Percentiles rank a stretch among this genome's conserved stretches.
phyloP scores from a whole-genome alignment of 2,329 filamentous ascomycete genomes.

The Colletotrichum eremochloae region DNA sequence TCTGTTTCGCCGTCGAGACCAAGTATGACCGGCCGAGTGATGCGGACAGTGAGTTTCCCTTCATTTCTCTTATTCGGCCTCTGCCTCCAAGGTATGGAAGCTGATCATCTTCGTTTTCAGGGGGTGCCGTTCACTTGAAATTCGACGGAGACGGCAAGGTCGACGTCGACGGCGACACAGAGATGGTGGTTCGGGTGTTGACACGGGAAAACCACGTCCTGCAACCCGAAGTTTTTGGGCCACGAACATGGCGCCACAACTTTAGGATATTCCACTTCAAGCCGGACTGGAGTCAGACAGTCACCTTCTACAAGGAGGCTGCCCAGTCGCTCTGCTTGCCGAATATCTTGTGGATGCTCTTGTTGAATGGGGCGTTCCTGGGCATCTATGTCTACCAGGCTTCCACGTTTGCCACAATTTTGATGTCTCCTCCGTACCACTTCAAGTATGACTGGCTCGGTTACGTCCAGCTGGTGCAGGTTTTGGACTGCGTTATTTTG shows the following conservation, averaged over 20 bases:
- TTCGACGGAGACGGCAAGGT: slow-evolving; percentile 4
- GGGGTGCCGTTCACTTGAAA: slow-evolving; percentile 4
- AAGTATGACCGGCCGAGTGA: slow-evolving; percentile 39
- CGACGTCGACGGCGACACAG: not conserved
- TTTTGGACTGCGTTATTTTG: slow-evolving; percentile 43
- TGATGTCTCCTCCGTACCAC: slow-evolving; percentile 43
- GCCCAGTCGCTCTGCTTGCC: slow-evolving; percentile 41
- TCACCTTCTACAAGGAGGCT: slow-evolving; percentile 43
- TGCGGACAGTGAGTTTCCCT: slow-evolving; percentile 24
- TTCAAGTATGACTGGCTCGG: slow-evolving; percentile 42
- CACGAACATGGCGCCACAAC: slow-evolving; percentile 44
- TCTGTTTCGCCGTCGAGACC: slow-evolving; percentile 44
- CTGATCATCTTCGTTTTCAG: not conserved
- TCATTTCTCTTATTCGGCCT: not conserved
- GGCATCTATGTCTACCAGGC: slow-evolving; percentile 46
- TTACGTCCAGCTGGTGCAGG: slow-evolving; percentile 43
- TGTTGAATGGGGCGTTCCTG: slow-evolving; percentile 46
- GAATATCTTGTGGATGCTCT: slow-evolving; percentile 44
- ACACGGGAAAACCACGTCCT: slow-evolving; percentile 34
- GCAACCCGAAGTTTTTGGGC: slow-evolving; percentile 31
- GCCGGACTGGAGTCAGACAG: slow-evolving; percentile 39
- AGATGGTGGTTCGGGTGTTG: slow-evolving; percentile 14
- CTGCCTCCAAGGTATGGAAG: not conserved
- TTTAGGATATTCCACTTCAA: slow-evolving; percentile 44
- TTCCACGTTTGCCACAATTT: slow-evolving; percentile 44